Conservation (phyloP, 129 eudicot genomes). For the Chrysanthemum lavandulifolium region DNA sequence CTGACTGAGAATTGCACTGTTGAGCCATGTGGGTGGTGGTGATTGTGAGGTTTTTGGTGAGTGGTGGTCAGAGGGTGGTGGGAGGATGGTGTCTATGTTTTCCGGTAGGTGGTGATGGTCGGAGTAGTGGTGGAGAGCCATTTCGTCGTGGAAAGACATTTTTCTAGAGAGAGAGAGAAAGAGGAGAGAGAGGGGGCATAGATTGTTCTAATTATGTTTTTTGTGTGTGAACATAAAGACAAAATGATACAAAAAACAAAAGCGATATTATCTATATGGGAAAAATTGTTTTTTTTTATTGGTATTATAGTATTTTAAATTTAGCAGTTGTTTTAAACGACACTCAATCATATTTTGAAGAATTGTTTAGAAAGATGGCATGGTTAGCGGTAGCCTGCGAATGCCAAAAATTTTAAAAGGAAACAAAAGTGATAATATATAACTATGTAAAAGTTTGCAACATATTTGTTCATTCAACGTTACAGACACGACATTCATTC, state of each 20-base stretch:
- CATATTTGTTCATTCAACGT: too few species aligned
- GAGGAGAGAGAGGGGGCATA: slow-evolving; percentile 23
- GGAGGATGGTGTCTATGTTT: slow-evolving; percentile 36
- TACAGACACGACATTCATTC: too few species aligned
- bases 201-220: slow-evolving; percentile 42
- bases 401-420: too few species aligned
- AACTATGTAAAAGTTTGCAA: too few species aligned
- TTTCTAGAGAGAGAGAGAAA: slow-evolving; percentile 11
- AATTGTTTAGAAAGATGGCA: too few species aligned
- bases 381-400: too few species aligned
- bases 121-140: slow-evolving; percentile 65
- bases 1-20: slow-evolving; percentile 63
- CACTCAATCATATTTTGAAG: neutral
- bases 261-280: slow-evolving; percentile 33
- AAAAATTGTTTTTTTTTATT: neutral
- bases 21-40: slow-evolving; percentile 49
- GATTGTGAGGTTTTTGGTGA: slow-evolving; percentile 33
- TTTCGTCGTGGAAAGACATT: slow-evolving; percentile 77
- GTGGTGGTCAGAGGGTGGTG: slow-evolving; percentile 25
- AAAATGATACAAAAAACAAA: slow-evolving; percentile 38
- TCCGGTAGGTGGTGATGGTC: slow-evolving; percentile 48
- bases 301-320: neutral
- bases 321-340: neutral
- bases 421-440: too few species aligned
- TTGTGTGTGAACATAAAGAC: slow-evolving; percentile 36